phyloP scores from a whole-genome alignment of 805 yeast species.

The Babjeviella inositovora region DNA sequence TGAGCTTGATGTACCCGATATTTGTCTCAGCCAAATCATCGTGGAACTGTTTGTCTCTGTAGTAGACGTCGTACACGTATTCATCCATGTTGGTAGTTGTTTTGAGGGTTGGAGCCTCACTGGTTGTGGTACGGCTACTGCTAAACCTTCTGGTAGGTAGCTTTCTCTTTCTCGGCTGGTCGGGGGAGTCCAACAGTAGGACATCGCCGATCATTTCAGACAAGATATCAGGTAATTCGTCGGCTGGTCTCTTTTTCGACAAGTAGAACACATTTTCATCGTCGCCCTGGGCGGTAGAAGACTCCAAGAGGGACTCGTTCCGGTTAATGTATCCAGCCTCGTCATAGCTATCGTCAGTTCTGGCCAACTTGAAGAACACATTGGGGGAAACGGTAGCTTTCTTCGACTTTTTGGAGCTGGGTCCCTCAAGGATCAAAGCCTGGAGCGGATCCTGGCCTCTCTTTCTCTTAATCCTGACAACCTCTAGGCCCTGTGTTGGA shows the following conservation, averaged over 20 bases:
- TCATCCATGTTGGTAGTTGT: slow-evolving; percentile 33
- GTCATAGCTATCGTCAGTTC: slow-evolving; percentile 31
- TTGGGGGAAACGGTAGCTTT: slow-evolving; percentile 15
- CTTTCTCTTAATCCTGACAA: slow-evolving; percentile 74
- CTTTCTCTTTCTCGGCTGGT: too few species aligned
- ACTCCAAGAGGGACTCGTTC: too few species aligned
- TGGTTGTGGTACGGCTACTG: too few species aligned
- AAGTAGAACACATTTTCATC: too few species aligned
- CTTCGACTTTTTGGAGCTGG: slow-evolving; percentile 20
- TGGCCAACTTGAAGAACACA: slow-evolving; percentile 26
- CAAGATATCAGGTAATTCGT: too few species aligned
- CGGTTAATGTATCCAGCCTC: too few species aligned
- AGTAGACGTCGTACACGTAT: slow-evolving; percentile 85
- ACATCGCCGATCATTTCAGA: too few species aligned
- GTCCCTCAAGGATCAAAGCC: slow-evolving; percentile 34
- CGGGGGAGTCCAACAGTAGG: too few species aligned
- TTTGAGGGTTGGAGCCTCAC: too few species aligned
- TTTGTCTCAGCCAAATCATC: slow-evolving; percentile 16
- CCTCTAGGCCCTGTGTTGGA: slow-evolving; percentile 39
- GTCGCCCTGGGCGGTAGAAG: too few species aligned
- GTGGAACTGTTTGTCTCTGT: slow-evolving; percentile 38
- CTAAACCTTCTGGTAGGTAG: too few species aligned
- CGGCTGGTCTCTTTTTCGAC: too few species aligned
- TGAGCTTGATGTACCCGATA: slow-evolving; percentile 36
- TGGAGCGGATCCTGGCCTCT: slow-evolving; percentile 80